Conservation (phyloP, 2,329 filamentous ascomycete genomes). For the Aspergillus nomiae region DNA sequence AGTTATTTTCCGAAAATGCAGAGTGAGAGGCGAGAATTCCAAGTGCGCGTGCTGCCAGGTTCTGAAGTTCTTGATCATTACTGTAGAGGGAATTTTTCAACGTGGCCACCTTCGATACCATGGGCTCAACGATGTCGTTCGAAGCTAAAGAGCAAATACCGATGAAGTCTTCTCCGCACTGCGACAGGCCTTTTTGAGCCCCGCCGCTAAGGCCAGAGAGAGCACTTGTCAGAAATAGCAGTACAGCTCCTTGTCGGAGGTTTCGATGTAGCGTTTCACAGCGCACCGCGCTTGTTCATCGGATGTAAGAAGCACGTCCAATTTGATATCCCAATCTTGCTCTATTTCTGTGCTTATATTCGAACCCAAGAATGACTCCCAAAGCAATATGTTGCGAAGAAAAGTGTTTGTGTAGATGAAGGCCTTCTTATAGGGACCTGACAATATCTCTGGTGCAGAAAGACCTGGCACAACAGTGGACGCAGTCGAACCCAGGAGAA, state of each 20-base stretch:
- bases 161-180: slow-evolving; percentile 54
- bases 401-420: slow-evolving; percentile 73
- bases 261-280: slow-evolving; percentile 43
- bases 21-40: slow-evolving; percentile 75
- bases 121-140: slow-evolving; percentile 52
- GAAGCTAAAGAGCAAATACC: slow-evolving; percentile 59
- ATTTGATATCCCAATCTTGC: slow-evolving; percentile 79
- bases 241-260: slow-evolving; percentile 39
- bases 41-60: slow-evolving; percentile 68
- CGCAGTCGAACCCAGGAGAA: slow-evolving; percentile 30
- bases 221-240: slow-evolving; percentile 46
- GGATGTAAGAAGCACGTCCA: slow-evolving; percentile 72
- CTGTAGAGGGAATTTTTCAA: slow-evolving; percentile 66
- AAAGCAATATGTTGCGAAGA: slow-evolving; percentile 62
- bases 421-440: slow-evolving; percentile 47
- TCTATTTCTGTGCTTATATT: slow-evolving; percentile 59
- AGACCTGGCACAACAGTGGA: slow-evolving; percentile 35
- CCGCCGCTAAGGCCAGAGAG: slow-evolving; percentile 48
- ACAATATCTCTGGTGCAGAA: slow-evolving; percentile 31
- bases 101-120: slow-evolving; percentile 53
- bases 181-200: slow-evolving; percentile 42
- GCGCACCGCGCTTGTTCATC: slow-evolving; percentile 65
- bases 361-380: slow-evolving; percentile 55
- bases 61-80: slow-evolving; percentile 70
- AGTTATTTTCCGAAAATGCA: slow-evolving; percentile 39